Conservation (phyloP, 2,329 filamentous ascomycete species). For the Apiospora rasikravindrae region DNA sequence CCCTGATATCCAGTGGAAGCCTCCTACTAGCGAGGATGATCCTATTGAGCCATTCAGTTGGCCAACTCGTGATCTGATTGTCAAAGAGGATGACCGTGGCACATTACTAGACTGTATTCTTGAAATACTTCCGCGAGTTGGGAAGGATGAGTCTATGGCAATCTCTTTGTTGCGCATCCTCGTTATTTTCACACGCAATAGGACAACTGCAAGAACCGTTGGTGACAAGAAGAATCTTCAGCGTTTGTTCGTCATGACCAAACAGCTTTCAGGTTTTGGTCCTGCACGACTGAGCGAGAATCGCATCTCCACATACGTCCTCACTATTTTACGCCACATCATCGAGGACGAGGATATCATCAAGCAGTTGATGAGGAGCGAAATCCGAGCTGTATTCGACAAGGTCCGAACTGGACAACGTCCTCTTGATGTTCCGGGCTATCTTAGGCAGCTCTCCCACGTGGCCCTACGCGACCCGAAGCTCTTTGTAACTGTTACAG, state of each 20-base stretch:
- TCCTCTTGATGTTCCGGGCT: constrained; percentile 71
- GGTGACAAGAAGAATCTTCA: constrained; percentile 90
- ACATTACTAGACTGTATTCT: constrained; percentile 78
- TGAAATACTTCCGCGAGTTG: constrained; percentile 82
- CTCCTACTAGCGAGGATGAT: constrained; percentile 57
- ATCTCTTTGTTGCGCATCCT: constrained; percentile 83
- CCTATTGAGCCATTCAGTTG: constrained; percentile 60
- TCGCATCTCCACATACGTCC: constrained; percentile 65
- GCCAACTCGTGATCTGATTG: constrained; percentile 62
- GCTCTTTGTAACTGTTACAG: constrained; percentile 85
- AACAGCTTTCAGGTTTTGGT: constrained; percentile 82
- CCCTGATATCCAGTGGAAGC: constrained; percentile 72
- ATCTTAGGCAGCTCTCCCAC: constrained; percentile 78
- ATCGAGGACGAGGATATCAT: constrained; percentile 92
- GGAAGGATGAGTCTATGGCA: constrained; percentile 85
- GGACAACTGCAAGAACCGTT: constrained; percentile 74
- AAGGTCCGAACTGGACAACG: constrained; percentile 54
- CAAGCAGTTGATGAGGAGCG: constrained; percentile 88
- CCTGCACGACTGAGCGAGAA: constrained; percentile 71
- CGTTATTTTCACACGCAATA: constrained; percentile 83
- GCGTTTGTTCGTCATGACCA: constrained; percentile 91
- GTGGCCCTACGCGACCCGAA: constrained; percentile 81
- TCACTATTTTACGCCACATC: constrained; percentile 89
- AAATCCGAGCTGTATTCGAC: constrained; percentile 82
- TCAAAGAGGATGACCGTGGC: constrained; percentile 70